Evolutionary conservation across 2,329 filamentous ascomycete species (phyloP).

Genomic region (Fusarium setosum): DNA sequence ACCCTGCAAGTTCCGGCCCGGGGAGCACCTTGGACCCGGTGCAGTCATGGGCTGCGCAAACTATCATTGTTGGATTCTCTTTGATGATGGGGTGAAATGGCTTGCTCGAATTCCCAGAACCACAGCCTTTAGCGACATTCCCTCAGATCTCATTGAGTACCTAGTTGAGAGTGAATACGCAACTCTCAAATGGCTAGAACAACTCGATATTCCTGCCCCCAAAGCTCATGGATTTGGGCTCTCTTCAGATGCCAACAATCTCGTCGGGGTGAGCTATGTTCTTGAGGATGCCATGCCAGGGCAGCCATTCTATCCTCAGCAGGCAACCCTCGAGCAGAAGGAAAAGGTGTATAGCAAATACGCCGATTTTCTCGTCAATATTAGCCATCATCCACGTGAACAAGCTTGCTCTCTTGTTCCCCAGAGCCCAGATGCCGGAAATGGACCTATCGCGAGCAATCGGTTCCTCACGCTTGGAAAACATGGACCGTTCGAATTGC

Average conservation of each 20-base stretch:
- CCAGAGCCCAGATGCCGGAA: not conserved
- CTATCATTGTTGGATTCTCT: conserved; percentile 41
- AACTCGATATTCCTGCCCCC: conserved; percentile 39
- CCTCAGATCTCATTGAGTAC: conserved; percentile 39
- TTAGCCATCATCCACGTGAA: not conserved
- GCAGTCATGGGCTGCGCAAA: conserved; percentile 41
- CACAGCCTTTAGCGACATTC: conserved; percentile 29
- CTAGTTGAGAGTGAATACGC: conserved; percentile 46
- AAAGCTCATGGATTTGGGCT: conserved; percentile 39
- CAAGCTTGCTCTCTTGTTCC: conserved; percentile 5
- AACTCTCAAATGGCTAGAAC: conserved; percentile 46
- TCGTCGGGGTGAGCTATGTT: conserved; percentile 42
- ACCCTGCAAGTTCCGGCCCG: conserved; percentile 28
- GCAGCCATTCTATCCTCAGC: conserved; percentile 16
- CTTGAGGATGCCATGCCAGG: conserved; percentile 42
- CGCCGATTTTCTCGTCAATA: conserved; percentile 2
- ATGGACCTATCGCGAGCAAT: conserved; percentile 13
- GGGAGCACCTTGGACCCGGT: conserved; percentile 18
- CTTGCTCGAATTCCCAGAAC: conserved; percentile 40
- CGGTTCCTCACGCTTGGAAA: not conserved
- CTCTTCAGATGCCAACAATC: conserved; percentile 26
- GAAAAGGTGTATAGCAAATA: conserved; percentile 10
- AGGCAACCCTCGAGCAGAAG: conserved; percentile 14
- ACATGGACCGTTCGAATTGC: not conserved
- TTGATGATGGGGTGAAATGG: conserved; percentile 39